Conservation (phyloP, 805 yeast genomes). For the Candida boleticola region DNA sequence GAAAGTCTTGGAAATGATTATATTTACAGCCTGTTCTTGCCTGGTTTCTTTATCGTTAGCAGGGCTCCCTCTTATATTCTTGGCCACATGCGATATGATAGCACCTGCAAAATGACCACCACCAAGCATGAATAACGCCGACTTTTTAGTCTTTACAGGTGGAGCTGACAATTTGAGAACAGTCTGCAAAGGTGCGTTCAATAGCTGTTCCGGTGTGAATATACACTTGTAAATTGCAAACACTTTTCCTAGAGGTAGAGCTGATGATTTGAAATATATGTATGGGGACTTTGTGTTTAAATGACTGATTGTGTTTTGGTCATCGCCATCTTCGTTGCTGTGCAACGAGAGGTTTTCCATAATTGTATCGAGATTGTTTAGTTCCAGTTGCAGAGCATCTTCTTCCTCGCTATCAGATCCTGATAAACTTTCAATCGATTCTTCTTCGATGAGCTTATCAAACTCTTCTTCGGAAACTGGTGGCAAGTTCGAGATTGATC, state of each 20-base stretch:
- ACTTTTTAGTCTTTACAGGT: conserved; percentile 33
- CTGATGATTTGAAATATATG: conserved; percentile 52
- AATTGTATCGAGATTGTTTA: conserved; percentile 14
- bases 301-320: conserved; percentile 43
- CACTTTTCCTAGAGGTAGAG: conserved; percentile 45
- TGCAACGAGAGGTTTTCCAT: conserved; percentile 18
- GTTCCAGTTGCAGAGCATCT: conserved; percentile 9
- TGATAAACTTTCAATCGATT: conserved; percentile 55
- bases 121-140: conserved; percentile 90
- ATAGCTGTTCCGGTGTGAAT: conserved; percentile 42
- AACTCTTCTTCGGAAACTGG: conserved; percentile 57
- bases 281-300: conserved; percentile 71
- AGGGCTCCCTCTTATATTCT: conserved; percentile 54
- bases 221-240: conserved; percentile 69
- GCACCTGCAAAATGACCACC: conserved; percentile 99
- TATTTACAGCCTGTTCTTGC: conserved; percentile 61
- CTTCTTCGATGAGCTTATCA: conserved; percentile 49
- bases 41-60: conserved; percentile 45
- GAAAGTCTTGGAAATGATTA: conserved; percentile 77
- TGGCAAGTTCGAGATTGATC: conserved; percentile 44
- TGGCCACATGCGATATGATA: conserved; percentile 70
- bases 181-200: conserved; percentile 46
- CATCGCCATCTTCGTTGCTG: conserved; percentile 23
- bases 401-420: conserved; percentile 43
- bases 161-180: conserved; percentile 36